Base-by-base conservation (phyloP, 129 eudicot genomes). In the Pseudognaphalium luteoalbum region DNA sequence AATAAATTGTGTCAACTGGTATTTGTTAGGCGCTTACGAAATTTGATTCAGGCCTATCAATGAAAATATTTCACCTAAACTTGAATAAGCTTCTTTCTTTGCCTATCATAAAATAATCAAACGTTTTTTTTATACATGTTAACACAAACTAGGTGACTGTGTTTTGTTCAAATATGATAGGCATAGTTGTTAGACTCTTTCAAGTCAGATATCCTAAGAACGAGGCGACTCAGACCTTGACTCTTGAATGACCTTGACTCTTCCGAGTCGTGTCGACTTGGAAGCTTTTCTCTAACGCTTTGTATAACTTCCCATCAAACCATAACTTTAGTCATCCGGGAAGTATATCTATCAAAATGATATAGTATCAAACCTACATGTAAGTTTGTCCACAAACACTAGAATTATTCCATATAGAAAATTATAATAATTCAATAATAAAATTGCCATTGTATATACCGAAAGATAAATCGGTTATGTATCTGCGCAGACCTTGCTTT, bases 1-100 rank as follows among this genome's bases (percentile, higher is more conserved):
- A 72, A 22, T 42, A 78, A 61, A 32, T 12, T 6, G 54, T 8
- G 54, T 15, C 9, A 78, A 47, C 19, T 71, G 77, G 28, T 70
- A 20, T 61, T 12, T 60, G 22, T 16, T 58, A 58, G 69, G 47
- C 35, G 28, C 21, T 34, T 66, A 54, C 34, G 28, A 41, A 51
- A n/a, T 57, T 25, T 34, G 59, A 17, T 78, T 41, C 14, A 41
- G 47, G 4, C 12, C 47, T 8, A 41, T 41, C 14, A 41, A 4
- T 11, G 28, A 21, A 76, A 56, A 9, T 25, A 15, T 35, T 3
- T 41, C 58, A 14, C 54, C 25, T 28, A 35, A 54, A 76, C 17
- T 54, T 34, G 47, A 69, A 29, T 19, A 20, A 20, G 47, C 59
- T 12, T 56, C 10, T 14, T 63, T 72, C 58, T 63, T 32, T 29